phyloP scores from a whole-genome alignment of 495 filamentous ascomycete species.

The Aspergillus taichungensis region DNA sequence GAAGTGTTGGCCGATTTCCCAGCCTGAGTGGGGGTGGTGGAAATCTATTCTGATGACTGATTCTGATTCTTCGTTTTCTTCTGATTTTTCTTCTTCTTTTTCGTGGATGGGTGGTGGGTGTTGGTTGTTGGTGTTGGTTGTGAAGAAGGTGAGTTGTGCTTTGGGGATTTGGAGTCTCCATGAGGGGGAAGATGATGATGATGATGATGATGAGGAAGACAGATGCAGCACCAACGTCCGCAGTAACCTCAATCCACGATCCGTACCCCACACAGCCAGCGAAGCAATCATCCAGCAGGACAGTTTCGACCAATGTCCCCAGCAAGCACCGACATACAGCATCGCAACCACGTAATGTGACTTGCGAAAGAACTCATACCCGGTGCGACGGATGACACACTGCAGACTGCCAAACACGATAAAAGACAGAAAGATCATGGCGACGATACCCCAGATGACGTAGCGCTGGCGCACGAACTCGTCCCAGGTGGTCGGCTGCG shows the following conservation, averaged over 20 bases:
- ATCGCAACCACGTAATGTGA: constrained; percentile 54
- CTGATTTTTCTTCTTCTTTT: too few species aligned
- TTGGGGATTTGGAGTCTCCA: constrained; percentile 34
- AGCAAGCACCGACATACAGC: constrained; percentile 58
- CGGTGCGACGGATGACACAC: constrained; percentile 48
- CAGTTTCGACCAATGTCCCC: constrained; percentile 56
- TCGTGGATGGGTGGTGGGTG: too few species aligned
- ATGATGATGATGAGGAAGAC: constrained; percentile 17
- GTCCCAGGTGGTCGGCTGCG: constrained; percentile 47
- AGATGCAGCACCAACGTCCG: constrained; percentile 45
- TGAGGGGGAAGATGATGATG: constrained; percentile 23
- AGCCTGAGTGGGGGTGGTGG: constrained; percentile 43
- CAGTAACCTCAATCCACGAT: constrained; percentile 41
- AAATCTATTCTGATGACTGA: constrained; percentile 51
- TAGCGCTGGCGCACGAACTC: constrained; percentile 47
- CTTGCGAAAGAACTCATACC: constrained; percentile 61
- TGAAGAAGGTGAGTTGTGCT: constrained; percentile 39
- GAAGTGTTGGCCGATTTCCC: constrained; percentile 58
- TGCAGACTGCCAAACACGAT: constrained; percentile 46
- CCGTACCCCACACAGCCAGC: constrained; percentile 47
- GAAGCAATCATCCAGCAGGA: constrained; percentile 55
- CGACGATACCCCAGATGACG: constrained; percentile 57
- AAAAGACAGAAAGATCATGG: constrained; percentile 47
- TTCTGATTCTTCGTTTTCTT: constrained; percentile 34
- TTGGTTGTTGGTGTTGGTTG: constrained; percentile 3